These are phyloP conservation scores for Jamesozyma lodderae DNA, from an alignment of 805 yeast genomes.

Conservation along the genomic window DNA sequence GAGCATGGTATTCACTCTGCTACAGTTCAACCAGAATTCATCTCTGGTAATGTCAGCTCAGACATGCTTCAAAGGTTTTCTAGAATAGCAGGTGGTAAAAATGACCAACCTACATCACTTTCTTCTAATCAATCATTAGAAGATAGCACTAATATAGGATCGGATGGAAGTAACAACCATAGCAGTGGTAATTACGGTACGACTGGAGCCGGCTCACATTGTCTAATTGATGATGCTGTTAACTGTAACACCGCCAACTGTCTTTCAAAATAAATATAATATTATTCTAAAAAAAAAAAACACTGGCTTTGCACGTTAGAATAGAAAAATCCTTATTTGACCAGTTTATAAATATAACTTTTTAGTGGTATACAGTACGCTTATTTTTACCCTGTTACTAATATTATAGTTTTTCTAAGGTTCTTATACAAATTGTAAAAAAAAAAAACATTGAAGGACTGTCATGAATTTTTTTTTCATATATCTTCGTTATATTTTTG, in stretches of 20 bases:
- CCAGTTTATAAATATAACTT: no score
- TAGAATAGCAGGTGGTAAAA: conserved; percentile 17
- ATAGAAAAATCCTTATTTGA: no score
- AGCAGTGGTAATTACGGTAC: conserved; percentile 28
- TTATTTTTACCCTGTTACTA: no score
- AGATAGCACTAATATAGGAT: background rate
- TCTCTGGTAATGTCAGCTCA: conserved; percentile 26
- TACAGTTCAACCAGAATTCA: conserved; percentile 93
- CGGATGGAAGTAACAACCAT: background rate
- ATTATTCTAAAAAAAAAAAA: no score
- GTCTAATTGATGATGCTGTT: conserved; percentile 43
- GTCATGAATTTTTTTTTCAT: no score
- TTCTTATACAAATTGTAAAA: no score
- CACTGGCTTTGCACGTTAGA: no score
- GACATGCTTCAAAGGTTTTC: conserved; percentile 30
- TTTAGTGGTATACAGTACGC: no score
- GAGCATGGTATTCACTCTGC: conserved; percentile 84
- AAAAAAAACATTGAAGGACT: no score
- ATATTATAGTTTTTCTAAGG: no score
- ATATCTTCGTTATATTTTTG: no score
- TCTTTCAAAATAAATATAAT: conserved; percentile 11
- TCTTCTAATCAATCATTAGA: background rate
- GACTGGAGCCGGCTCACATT: conserved; percentile 28
- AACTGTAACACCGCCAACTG: conserved; percentile 43
- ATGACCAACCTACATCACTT: background rate